Base-by-base conservation (phyloP, 225 moss, liverwort and hornwort species). In the Bryum argenteum region DNA sequence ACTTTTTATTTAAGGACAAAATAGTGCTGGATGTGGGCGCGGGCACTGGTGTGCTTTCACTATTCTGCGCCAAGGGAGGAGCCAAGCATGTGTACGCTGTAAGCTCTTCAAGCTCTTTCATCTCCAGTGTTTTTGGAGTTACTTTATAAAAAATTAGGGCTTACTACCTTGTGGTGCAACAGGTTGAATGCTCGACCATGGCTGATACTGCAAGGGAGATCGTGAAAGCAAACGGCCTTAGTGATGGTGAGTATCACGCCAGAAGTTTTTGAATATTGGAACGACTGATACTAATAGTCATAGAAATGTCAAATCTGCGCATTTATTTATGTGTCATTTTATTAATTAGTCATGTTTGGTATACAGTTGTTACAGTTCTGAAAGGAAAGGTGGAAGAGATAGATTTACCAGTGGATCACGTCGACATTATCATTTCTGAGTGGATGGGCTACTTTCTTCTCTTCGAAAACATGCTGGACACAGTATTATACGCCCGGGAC, bases 401-500 rank as follows among this genome's bases (percentile, higher is more conserved):
- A 63, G 83, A 62, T 45, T 79, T 98, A 16, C 97, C 97, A 42
- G 81, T 86, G 54, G 55, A 82, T 11, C 85, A 89, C 58, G 97
- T 98, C 23, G 97, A 98, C 75, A 91, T 98, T 21, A 98, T 98
- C 19, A 88, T 98, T 53, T 98, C 97, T 0, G 97, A 98, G 83
- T 98, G 97, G 97, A 98, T 98, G 97, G 97, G 97, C 66, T 98
- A 98, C 74, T 98, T 98, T 62, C 92, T 98, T 38, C 82, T 98
- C 41, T 98, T 98, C 65, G 97, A 98, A 73, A 98, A 98, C 54
- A 98, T 98, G 97, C 76, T 98, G 62, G 90, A 98, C 50, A 98
- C 97, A 26, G 97, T 98, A 8, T 88, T 98, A 6, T 91, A 88
- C 72, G 97, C 97, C 16, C 87, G 97, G 54, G 94, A 98, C 78